Percentiles rank a stretch among this genome's conserved stretches.
Evolutionary conservation across 2,329 filamentous ascomycete genomes (phyloP).

Genomic region (Talaromyces sp.): DNA sequence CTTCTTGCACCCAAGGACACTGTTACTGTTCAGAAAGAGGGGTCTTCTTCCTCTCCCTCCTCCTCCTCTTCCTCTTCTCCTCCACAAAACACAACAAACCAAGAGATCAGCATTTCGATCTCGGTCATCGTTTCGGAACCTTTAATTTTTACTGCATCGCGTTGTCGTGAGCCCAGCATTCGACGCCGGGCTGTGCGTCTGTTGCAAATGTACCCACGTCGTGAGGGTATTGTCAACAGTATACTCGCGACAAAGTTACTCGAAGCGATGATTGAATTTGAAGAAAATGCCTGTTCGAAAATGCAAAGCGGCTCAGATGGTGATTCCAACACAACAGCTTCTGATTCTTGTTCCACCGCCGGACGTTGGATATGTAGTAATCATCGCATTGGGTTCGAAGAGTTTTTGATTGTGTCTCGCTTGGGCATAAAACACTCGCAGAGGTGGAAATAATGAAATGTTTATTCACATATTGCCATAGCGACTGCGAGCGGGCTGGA

Average conservation of each 20-base stretch:
- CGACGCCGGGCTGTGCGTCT: constrained; percentile 1
- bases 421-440: not conserved
- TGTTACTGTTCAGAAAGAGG: not conserved
- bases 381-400: not conserved
- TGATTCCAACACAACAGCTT: not conserved
- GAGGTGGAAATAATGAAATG: not conserved
- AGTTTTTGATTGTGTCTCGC: not conserved
- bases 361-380: constrained; percentile 1
- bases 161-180: not conserved
- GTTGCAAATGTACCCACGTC: not conserved
- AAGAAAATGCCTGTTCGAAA: not conserved
- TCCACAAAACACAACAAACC: not conserved
- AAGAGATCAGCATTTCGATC: not conserved
- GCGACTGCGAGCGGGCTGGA: too few species aligned
- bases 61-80: not conserved
- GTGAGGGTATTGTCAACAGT: not conserved
- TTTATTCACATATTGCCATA: not conserved
- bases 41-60: too few species aligned
- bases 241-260: not conserved
- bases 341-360: not conserved
- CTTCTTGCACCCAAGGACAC: not conserved
- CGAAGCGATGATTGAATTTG: not conserved
- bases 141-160: not conserved
- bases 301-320: not conserved
- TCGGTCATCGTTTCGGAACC: not conserved